Percentiles rank a stretch among this genome's conserved stretches.
phyloP scores from a whole-genome alignment of 306 rosid species.

The Canavalia ensiformis region DNA sequence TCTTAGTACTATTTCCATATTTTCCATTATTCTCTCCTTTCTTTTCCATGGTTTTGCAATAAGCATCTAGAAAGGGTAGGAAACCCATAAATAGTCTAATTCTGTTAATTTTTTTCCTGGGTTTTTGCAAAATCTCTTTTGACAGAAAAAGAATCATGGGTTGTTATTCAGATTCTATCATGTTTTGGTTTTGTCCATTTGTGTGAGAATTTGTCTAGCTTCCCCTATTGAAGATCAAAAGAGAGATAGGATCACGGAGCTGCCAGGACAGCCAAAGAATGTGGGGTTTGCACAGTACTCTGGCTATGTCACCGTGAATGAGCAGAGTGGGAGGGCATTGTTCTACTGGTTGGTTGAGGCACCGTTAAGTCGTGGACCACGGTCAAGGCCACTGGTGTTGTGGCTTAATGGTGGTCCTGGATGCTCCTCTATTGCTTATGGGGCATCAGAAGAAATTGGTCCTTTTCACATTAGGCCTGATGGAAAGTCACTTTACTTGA shows the following conservation, averaged over 20 bases:
- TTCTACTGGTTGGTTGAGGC: slow-evolving; percentile 95
- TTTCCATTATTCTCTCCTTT: slow-evolving; percentile 35
- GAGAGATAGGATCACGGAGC: slow-evolving; percentile 68
- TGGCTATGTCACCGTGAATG: slow-evolving; percentile 88
- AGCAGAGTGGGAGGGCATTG: slow-evolving; percentile 81
- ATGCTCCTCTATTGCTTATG: slow-evolving; percentile 97
- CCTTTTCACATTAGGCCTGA: slow-evolving; percentile 85
- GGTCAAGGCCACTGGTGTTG: slow-evolving; percentile 85
- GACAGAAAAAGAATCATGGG: slow-evolving; percentile 52
- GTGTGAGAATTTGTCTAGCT: slow-evolving; percentile 59
- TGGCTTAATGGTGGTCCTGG: slow-evolving; percentile 99
- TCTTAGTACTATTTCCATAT: slow-evolving; percentile 5
- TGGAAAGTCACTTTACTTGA: slow-evolving; percentile 84
- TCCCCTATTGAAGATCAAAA: slow-evolving; percentile 67
- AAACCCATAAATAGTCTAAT: slow-evolving; percentile 30
- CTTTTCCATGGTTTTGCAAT: slow-evolving; percentile 19
- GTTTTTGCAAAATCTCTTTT: slow-evolving; percentile 33
- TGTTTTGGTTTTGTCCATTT: slow-evolving; percentile 56
- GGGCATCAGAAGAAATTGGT: slow-evolving; percentile 94
- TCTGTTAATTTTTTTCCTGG: neutral
- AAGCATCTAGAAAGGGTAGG: slow-evolving; percentile 26
- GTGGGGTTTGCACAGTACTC: slow-evolving; percentile 88
- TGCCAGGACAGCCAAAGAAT: slow-evolving; percentile 87
- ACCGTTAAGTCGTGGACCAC: slow-evolving; percentile 62
- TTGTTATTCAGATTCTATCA: slow-evolving; percentile 49